These are phyloP conservation scores for Tetracladium maxilliforme DNA, from an alignment of 2,329 filamentous ascomycete species.

Conservation along the genomic window DNA sequence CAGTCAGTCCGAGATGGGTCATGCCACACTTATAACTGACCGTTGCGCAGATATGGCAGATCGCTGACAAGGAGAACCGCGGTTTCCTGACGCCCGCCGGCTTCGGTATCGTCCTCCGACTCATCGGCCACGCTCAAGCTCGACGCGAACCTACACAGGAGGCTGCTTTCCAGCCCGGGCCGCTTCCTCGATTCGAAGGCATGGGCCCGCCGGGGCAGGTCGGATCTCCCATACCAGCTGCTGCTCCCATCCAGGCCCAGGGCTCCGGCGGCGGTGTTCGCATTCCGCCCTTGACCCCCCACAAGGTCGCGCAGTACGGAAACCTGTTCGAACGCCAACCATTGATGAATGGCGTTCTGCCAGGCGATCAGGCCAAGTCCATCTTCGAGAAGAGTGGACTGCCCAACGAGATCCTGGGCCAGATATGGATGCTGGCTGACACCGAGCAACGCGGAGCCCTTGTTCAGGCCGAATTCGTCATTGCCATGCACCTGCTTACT, in stretches of 20 bases:
- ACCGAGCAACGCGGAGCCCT: slow-evolving; percentile 83
- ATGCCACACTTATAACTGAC: slow-evolving; percentile 9
- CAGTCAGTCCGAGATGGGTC: slow-evolving; percentile 13
- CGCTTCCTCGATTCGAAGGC: slow-evolving; percentile 86
- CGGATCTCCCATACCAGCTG: slow-evolving; percentile 24
- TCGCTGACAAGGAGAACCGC: slow-evolving; percentile 91
- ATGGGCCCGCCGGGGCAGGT: slow-evolving; percentile 25
- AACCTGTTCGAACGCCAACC: slow-evolving; percentile 83
- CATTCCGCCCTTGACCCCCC: slow-evolving; percentile 75
- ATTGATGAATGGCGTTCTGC: slow-evolving; percentile 60
- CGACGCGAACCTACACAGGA: slow-evolving; percentile 69
- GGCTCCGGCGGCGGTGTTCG: slow-evolving; percentile 60
- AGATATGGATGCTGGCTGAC: slow-evolving; percentile 91
- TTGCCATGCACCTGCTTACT: slow-evolving; percentile 93
- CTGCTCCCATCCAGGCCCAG: slow-evolving; percentile 38
- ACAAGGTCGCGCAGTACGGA: slow-evolving; percentile 82
- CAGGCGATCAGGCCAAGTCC: slow-evolving; percentile 75
- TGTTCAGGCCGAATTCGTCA: slow-evolving; percentile 83
- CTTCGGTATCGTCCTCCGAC: slow-evolving; percentile 81
- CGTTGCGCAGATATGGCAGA: slow-evolving; percentile 82
- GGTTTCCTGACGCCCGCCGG: slow-evolving; percentile 85
- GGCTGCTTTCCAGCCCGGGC: slow-evolving; percentile 70
- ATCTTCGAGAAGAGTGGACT: slow-evolving; percentile 91
- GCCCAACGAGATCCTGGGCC: slow-evolving; percentile 80
- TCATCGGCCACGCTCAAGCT: slow-evolving; percentile 92